Base-by-base conservation (phyloP, 2,329 filamentous ascomycete species). In the Scytalidium lignicola region DNA sequence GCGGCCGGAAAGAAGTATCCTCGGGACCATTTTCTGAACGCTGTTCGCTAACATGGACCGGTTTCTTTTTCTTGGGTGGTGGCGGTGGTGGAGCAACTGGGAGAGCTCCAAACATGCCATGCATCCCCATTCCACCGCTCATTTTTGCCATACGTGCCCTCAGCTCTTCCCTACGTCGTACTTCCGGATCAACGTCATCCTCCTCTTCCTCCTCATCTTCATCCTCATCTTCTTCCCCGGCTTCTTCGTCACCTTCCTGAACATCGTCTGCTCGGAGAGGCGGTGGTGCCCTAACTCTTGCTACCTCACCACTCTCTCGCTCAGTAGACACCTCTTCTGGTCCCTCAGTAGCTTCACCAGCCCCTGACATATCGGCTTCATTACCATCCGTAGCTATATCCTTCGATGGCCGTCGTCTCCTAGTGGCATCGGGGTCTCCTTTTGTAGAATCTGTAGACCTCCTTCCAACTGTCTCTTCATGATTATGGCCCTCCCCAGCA, bases 71-170 rank as follows among this genome's bases (percentile, higher is more conserved):
- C 63, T 75, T 82, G 39, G 73, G 70, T 9, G 72, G 66, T 8
- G 72, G 59, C 23, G 71, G 63, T n/a, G 70, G 67, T 3, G 69
- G 70, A 51, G 77, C 72, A 70, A 86, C 78, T 15, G 83, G 79
- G 65, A 90, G 80, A 32, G 78, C 80, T 17, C 88, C 89, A 66
- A 95, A 95, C 83, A 97, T 93, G 60, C 90, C 89, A 65, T 90
- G 83, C 86, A 97, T 95, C 43, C 90, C 90, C 89, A 96, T 96
- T 19, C 92, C 92, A 48, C 92, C 92, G 58, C 92, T 95, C 86
- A 99, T 93, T 71, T 96, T 96, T 42, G 93, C 93, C 90, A 99
- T 99, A 59, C 93, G 83, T 53, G 93, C 90, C 52, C 93, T 83
- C 26, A 99, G 75, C 65, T 96, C 92, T 69, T 96, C 84, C 64